Evolutionary conservation across 2,329 filamentous ascomycete genomes (phyloP), one percentile per base, ranked within the genome.

Genomic region (Sporothrix phasma): DNA sequence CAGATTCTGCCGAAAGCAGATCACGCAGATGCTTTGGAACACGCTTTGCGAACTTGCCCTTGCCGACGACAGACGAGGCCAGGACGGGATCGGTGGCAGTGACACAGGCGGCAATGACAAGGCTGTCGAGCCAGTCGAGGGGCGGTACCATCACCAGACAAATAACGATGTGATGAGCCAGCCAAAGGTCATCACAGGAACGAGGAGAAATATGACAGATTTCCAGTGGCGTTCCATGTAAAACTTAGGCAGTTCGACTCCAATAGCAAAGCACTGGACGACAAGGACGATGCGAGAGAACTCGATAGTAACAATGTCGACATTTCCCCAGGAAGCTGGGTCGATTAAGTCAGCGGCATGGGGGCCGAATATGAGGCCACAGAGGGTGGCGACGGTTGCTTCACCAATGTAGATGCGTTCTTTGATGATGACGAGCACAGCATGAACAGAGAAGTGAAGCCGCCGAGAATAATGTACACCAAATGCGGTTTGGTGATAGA

Each of bases 221-320:
- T 84, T 88, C 94, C 94, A 99, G 76, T 99, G 94, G 71, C 86
- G 88, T 74, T 97, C 94, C 94, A 99, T 99, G 79, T 99, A 99
- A 68, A 88, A 89, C 74, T 90, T 90, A 34, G 91, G 91, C 81
- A 96, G 79, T 77, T 96, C 90, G 77, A 96, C 90, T 61, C 91
- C 91, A 61, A 96, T 87, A 72, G 91, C 90, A 74, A 96, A 96
- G 77, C 91, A 95, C 79, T 96, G 92, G 37, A 96, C 90, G 67
- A 95, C 91, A 49, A 95, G 83, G 68, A 96, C 90, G 70, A 96
- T 88, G 69, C 92, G 87, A 51, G 91, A 92, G 78, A 94, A 92
- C 73, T 96, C 91, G 68, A 96, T 83, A 13, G 91, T 96, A 73
- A 94, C 86, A 68, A 92, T 88, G 76, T 96, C 92, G 68, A 87